Base-by-base conservation (phyloP, 2,329 filamentous ascomycete species). In the Cordyceps cicadae region DNA sequence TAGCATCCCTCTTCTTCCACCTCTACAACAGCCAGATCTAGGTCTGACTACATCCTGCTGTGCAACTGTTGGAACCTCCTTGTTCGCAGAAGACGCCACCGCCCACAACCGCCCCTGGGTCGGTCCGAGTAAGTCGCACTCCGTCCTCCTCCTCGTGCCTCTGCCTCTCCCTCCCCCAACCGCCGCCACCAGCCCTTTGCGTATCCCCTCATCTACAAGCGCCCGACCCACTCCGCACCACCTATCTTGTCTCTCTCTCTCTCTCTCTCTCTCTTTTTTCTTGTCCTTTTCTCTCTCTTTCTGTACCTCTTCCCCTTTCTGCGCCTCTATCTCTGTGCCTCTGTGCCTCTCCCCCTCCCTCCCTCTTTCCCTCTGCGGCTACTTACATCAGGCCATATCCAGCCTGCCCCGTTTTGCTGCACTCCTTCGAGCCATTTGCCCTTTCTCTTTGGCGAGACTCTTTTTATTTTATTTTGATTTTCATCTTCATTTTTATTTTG, bases 121-220 rank as follows among this genome's bases (percentile, higher is more conserved):
- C 52, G 34, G 32, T 45, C 52, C 59, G 51, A 60, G 59, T 55
- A 55, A 60, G 51, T 60, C 34, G n/a, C 37, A 48, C 51, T 48
- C 57, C 39, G 5, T 29, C 8, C 56, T 59, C 24, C 39, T 21
- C 43, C 43, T 24, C 24, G 24, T 24, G 24, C 24, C 24, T 24
- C 24, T n/a, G n/a, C n/a, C n/a, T 24, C 24, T 4, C 4, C 24
- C 3, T 24, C 24, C 24, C 24, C 24, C 24, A 24, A 4, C 24
- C 24, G 24, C 24, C 53, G 53, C 57, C 50, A 49, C 57, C 57
- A 59, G 57, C 49, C 39, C 56, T 55, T 50, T 60, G 58, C 17
- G 48, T 54, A 54, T 54, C 58, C 58, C 55, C 60, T 59, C 55
- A 56, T 54, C 54, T 51, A 58, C 60, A 62, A 62, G 60, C 60